Conservation (phyloP, 2,329 filamentous ascomycete genomes). For the Curvularia verruculosa region DNA sequence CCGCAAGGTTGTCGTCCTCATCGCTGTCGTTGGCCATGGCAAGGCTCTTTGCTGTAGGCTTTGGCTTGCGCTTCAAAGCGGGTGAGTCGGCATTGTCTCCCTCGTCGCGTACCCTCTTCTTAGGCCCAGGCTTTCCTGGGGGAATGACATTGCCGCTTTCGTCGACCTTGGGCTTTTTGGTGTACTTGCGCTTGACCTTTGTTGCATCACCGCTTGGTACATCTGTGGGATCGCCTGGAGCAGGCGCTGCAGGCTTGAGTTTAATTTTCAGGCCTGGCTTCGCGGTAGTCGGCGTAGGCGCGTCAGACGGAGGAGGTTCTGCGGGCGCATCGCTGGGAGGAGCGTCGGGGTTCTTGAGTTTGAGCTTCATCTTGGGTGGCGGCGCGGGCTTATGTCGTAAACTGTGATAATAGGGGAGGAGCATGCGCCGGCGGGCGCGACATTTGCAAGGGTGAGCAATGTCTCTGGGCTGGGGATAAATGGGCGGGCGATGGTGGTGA, state of each 20-base stretch:
- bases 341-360: conserved; percentile 35
- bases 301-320: conserved; percentile 20
- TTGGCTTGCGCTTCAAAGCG: conserved; percentile 44
- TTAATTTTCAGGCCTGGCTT: conserved; percentile 42
- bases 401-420: background rate
- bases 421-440: conserved; percentile 17
- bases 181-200: conserved; percentile 53
- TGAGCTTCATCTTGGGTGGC: conserved; percentile 40
- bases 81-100: conserved; percentile 37
- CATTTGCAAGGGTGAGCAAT: conserved; percentile 17
- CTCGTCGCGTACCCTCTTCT: conserved; percentile 48
- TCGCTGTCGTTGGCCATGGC: conserved; percentile 34
- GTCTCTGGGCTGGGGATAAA: conserved; percentile 2
- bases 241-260: conserved; percentile 32
- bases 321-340: conserved; percentile 29
- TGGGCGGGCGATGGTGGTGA: conserved; percentile 12
- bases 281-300: conserved; percentile 19
- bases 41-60: conserved; percentile 43
- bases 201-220: conserved; percentile 43
- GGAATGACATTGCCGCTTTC: conserved; percentile 34
- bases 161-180: conserved; percentile 48
- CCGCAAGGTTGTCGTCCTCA: conserved; percentile 34
- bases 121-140: conserved; percentile 34
- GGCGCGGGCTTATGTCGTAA: conserved; percentile 1
- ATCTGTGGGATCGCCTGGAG: conserved; percentile 33